Conservation (phyloP, 208 protist species). For the Leptomonas seymouri region DNA sequence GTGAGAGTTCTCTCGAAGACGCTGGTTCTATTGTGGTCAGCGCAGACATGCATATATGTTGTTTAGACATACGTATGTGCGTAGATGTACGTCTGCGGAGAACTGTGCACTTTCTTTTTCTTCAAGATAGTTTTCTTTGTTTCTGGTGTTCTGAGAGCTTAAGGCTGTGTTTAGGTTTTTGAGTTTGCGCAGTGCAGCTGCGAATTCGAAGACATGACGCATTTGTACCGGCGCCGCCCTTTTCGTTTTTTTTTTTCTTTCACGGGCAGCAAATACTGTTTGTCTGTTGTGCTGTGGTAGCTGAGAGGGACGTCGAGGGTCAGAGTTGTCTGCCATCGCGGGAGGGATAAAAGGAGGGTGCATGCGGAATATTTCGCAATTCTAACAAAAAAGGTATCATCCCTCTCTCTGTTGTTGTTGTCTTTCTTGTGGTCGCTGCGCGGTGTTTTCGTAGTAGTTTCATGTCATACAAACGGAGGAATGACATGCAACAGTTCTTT, state of each 20-base stretch:
- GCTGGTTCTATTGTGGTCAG: not conserved
- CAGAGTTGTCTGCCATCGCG: not conserved
- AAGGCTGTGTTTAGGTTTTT: not conserved
- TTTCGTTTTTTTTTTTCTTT: not conserved
- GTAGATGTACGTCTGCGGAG: not conserved
- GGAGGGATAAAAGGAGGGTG: not conserved
- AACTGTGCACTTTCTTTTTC: too few relatives aligned
- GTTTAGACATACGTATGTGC: not conserved
- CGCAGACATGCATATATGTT: not conserved
- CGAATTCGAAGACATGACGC: too few relatives aligned
- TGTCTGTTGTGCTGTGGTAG: not conserved
- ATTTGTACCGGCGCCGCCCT: too few relatives aligned
- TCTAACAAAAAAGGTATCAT: not conserved
- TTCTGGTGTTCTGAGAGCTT: not conserved
- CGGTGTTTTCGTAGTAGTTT: not conserved
- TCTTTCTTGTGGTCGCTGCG: not conserved
- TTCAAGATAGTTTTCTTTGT: too few relatives aligned
- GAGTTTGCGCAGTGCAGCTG: not conserved
- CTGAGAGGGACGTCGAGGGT: not conserved
- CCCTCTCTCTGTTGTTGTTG: not conserved
- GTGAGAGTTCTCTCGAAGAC: not conserved
- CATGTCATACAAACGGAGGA: not conserved
- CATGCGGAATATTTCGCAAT: not conserved
- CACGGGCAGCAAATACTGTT: not conserved
- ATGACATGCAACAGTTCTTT: not conserved